Base-by-base conservation (phyloP, 192 early-diverging fungal genomes). In the Funneliformis geosporum region DNA sequence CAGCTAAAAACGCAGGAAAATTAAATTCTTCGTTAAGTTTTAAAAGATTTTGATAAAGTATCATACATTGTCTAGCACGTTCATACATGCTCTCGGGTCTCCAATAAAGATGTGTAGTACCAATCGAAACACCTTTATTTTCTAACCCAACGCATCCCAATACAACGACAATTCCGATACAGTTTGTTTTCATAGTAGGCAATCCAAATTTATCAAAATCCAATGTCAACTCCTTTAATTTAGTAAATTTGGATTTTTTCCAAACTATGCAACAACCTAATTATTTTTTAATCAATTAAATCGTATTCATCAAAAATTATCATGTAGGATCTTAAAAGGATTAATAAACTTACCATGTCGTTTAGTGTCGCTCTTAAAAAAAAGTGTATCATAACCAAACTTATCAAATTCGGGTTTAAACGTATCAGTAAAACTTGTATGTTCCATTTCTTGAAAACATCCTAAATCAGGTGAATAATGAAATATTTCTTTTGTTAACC, bases 401-500 rank as follows among this genome's bases (percentile, higher is more conserved):
- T 62, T 43, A 14, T 76, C 75, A 76, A 76, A 76, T 76, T 76
- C 60, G 6, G 75, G 60, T 64, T 62, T 76, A 76, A 76, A 76
- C 40, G 75, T 76, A 25, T 43, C 60, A 18, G 6, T 23, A 25
- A 42, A 62, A 60, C 39, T 76, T 23, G 0, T n/a, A n/a, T 60
- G 7, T 43, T 76, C 75, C 75, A 76, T 76, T 43, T 76, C 75
- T 76, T 76, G 75, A 76, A 76, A 76, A 42, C 75, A 76, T 38
- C 33, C 55, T 8, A 76, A 23, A 76, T 76, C 75, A 60, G 75
- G 75, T 25, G 8, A 39, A 64, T 76, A 64, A 42, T 76, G 42
- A n/a, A 76, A 64, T 39, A 76, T 76, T 42, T 76, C 75, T 62
- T 76, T 76, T 14, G 62, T 23, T 11, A 76, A 64, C 23, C 60